phyloP scores from a whole-genome alignment of 1,284 basidiomycete species.

The Papiliotrema nemorosa region DNA sequence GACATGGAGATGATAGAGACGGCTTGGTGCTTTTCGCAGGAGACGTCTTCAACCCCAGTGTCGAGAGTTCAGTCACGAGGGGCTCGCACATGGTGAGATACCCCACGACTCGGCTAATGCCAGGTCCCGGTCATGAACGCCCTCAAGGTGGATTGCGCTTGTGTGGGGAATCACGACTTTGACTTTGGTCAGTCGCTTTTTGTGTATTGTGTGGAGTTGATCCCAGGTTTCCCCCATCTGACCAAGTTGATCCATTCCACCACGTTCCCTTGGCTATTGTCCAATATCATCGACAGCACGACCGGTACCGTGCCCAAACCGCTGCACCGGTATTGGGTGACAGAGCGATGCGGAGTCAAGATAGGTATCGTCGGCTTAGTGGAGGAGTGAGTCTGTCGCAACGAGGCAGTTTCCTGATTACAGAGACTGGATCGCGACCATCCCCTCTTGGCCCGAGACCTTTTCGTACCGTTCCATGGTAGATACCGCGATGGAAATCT shows the following conservation, averaged over 20 bases:
- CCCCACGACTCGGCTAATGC: not conserved
- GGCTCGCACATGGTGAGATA: slow-evolving; percentile 80
- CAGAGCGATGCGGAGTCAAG: slow-evolving; percentile 64
- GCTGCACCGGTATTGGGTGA: slow-evolving; percentile 60
- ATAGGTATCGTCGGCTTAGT: slow-evolving; percentile 79
- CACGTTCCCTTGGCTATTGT: slow-evolving; percentile 68
- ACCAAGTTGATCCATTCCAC: slow-evolving; percentile 67
- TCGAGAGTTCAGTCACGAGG: slow-evolving; percentile 81
- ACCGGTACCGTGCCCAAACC: slow-evolving; percentile 60
- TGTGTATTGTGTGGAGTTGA: not conserved
- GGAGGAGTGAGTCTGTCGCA: slow-evolving; percentile 58
- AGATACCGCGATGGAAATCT: slow-evolving; percentile 63
- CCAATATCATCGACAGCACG: slow-evolving; percentile 65
- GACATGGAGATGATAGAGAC: slow-evolving; percentile 54
- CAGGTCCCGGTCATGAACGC: slow-evolving; percentile 74
- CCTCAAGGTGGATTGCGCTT: slow-evolving; percentile 43
- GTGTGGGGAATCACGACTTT: slow-evolving; percentile 74
- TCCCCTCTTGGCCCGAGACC: slow-evolving; percentile 72
- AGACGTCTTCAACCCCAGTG: slow-evolving; percentile 78
- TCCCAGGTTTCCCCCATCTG: slow-evolving; percentile 68
- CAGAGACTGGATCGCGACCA: slow-evolving; percentile 81
- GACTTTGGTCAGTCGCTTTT: slow-evolving; percentile 58
- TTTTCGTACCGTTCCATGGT: slow-evolving; percentile 69
- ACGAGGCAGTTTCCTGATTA: not conserved
- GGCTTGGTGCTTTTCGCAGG: slow-evolving; percentile 84